phyloP scores from a whole-genome alignment of 2,329 filamentous ascomycete genomes.

The Plectosphaerella plurivora region DNA sequence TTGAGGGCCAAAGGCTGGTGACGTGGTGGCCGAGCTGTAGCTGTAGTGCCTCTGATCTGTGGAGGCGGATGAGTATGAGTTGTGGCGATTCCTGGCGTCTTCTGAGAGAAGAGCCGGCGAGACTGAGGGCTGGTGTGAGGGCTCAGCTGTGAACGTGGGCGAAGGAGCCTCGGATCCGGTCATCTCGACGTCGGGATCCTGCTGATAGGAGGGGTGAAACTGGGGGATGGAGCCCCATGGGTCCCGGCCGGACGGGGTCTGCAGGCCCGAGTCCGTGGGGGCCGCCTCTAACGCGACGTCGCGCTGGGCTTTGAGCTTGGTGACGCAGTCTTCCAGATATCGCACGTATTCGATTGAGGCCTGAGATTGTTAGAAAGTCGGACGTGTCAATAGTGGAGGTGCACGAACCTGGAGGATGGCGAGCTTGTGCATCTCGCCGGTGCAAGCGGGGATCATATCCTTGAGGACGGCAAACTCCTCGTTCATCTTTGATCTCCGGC shows the following conservation, averaged over 20 bases:
- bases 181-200: conserved; percentile 57
- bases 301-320: conserved; percentile 66
- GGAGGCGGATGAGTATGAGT: conserved; percentile 50
- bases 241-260: conserved; percentile 19
- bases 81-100: conserved; percentile 39
- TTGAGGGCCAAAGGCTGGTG: conserved; percentile 54
- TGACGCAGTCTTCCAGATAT: conserved; percentile 86
- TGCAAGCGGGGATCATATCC: conserved; percentile 91
- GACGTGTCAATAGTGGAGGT: not conserved
- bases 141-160: conserved; percentile 34
- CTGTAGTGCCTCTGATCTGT: conserved; percentile 47
- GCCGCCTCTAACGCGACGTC: conserved; percentile 19
- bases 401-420: conserved; percentile 80
- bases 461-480: conserved; percentile 94
- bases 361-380: conserved; percentile 35
- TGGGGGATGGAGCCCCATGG: conserved; percentile 18
- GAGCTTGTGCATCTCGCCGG: conserved; percentile 97
- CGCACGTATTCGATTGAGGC: conserved; percentile 94
- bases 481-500: conserved; percentile 95
- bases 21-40: conserved; percentile 41
- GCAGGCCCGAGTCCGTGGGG: conserved; percentile 20
- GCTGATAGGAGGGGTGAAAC: conserved; percentile 31
- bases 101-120: conserved; percentile 48
- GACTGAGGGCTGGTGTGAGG: conserved; percentile 35
- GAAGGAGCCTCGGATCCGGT: conserved; percentile 46